Conservation (phyloP, 140 eudicot species). For the Flaveria floridana region DNA sequence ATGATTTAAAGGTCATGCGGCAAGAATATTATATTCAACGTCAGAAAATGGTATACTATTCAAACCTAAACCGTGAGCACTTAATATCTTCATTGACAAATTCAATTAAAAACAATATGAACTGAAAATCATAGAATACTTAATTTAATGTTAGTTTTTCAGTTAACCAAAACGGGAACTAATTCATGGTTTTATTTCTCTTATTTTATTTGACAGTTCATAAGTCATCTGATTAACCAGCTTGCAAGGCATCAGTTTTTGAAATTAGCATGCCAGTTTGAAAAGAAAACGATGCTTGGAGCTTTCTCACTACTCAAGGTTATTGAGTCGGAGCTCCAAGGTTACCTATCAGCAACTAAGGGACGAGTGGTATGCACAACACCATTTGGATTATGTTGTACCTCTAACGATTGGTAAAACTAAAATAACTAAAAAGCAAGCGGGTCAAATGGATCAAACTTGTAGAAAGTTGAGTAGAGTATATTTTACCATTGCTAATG, state of each 20-base stretch:
- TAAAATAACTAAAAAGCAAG: not conserved
- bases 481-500: not conserved
- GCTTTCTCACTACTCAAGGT: constrained; percentile 89
- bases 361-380: constrained; percentile 81
- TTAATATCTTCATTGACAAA: constrained; percentile 4
- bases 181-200: not conserved
- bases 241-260: constrained; percentile 85
- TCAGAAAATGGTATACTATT: constrained; percentile 69
- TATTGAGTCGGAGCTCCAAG: constrained; percentile 81
- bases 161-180: not conserved
- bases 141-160: not conserved
- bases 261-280: constrained; percentile 87
- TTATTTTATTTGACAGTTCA: constrained; percentile 55
- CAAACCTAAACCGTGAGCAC: constrained; percentile 9
- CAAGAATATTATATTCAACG: constrained; percentile 89
- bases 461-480: not conserved
- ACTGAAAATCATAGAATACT: constrained; percentile 3
- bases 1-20: constrained; percentile 96
- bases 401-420: not conserved
- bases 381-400: not conserved
- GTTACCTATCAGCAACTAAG: constrained; percentile 79
- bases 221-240: constrained; percentile 79
- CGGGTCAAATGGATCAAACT: not conserved
- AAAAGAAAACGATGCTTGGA: constrained; percentile 94
- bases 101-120: constrained; percentile 1